Base-by-base conservation (phyloP, 2,329 filamentous ascomycete species). In the Pseudogymnoascus sp. region DNA sequence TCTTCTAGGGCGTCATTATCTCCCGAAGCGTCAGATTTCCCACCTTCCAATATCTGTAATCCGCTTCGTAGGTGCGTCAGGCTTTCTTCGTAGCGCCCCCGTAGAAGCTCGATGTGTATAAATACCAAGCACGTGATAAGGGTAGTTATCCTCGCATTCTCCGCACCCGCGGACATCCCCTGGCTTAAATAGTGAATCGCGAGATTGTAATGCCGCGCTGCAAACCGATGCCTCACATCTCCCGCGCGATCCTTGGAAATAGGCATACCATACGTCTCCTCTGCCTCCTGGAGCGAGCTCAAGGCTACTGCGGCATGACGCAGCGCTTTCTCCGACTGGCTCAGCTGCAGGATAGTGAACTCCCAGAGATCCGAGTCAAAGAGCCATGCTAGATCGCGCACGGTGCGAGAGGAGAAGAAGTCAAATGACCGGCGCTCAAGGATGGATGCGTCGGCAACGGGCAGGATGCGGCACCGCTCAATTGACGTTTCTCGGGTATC, bases 191-290 rank as follows among this genome's bases (percentile, higher is more conserved):
- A 55, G 18, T 55, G 45, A 55, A 55, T 55, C 9, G 45, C 45
- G n/a, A 55, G 45, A 33, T 55, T 55, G n/a, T 55, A 55, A 55
- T 55, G 45, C 9, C 27, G 27, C 45, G 45, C 45, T 18, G 45
- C 45, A 55, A 31, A 55, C n/a, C 45, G 45, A 33, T 55, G 45
- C 5, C 21, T 33, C 8, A 55, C 45, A 12, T 55, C 45, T 18
- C 45, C 45, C 0, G 45, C 21, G 4, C 45, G 27, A 10, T 55
- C 45, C 4, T 33, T 55, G n/a, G 45, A 55, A 18, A 55, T 55
- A 8, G 45, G 45, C 45, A 55, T 55, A n/a, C 45, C 45, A 31
- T 55, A 55, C n/a, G 45, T 55, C 45, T 55, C 45, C 45, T 55
- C 45, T 4, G 45, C 45, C 27, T 55, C 45, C 27, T 55, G 45